Percentiles rank a stretch among this genome's conserved stretches.
Evolutionary conservation across 2,329 filamentous ascomycete species (phyloP).

Genomic region (Scedosporium aurantiacum): DNA sequence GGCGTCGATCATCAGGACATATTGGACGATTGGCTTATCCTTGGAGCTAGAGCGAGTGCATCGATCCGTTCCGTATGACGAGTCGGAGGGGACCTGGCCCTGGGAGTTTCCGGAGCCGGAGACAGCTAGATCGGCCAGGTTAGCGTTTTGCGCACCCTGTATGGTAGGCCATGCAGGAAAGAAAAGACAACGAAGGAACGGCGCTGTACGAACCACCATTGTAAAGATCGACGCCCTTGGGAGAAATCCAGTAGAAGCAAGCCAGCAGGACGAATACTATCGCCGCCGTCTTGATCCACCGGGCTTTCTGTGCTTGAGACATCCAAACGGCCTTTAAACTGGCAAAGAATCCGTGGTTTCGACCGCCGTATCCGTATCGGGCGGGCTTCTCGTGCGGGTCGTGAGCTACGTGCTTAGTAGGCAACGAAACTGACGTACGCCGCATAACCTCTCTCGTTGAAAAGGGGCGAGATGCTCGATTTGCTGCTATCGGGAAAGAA

Average conservation of each 20-base stretch:
- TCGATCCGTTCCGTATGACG: constrained; percentile 55
- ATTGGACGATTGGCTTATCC: constrained; percentile 90
- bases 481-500: not conserved
- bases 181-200: not conserved
- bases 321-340: constrained; percentile 48
- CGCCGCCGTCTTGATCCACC: constrained; percentile 55
- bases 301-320: constrained; percentile 53
- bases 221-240: constrained; percentile 44
- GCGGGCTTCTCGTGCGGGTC: constrained; percentile 56
- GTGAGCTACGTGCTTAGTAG: constrained; percentile 47
- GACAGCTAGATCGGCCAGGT: not conserved
- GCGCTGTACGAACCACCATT: constrained; percentile 25
- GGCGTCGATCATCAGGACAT: constrained; percentile 97
- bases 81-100: constrained; percentile 47
- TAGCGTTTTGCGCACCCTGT: not conserved
- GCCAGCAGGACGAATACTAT: constrained; percentile 49
- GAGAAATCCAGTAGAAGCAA: constrained; percentile 54
- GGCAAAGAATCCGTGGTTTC: constrained; percentile 36
- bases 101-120: not conserved
- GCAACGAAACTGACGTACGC: constrained; percentile 54
- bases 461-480: not conserved
- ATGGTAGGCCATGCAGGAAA: not conserved
- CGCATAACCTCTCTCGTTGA: constrained; percentile 33
- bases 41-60: constrained; percentile 77
- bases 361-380: constrained; percentile 39